Conservation (phyloP, 768 basidiomycete species). For the Suillus bovinus region DNA sequence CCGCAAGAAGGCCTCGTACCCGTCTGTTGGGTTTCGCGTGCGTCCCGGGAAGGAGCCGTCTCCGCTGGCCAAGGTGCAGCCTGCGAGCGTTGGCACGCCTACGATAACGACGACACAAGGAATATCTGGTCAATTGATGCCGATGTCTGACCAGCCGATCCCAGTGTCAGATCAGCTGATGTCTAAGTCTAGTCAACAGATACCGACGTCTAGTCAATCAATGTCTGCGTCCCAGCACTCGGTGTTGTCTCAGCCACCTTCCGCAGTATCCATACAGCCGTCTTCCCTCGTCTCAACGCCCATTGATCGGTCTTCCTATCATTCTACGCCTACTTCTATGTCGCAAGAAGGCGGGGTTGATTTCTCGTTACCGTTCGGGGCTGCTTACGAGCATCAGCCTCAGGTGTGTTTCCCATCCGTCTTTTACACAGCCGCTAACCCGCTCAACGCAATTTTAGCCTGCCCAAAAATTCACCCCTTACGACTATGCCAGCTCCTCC, state of each 20-base stretch:
- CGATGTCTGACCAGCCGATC: conserved; percentile 11
- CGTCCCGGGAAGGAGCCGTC: conserved; percentile 38
- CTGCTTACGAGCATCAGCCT: conserved; percentile 20
- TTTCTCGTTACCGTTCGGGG: conserved; percentile 24
- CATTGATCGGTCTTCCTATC: conserved; percentile 3
- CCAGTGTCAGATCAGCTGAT: conserved; percentile 12
- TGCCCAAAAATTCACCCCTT: not conserved
- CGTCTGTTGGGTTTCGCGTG: conserved; percentile 48
- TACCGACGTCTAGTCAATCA: conserved; percentile 7
- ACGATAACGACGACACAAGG: conserved; percentile 14
- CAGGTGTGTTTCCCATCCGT: conserved; percentile 5
- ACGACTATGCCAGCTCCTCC: conserved; percentile 2
- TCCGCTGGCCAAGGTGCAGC: conserved; percentile 19
- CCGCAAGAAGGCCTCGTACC: conserved; percentile 42
- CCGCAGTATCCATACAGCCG: not conserved
- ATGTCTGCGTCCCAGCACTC: conserved; percentile 1
- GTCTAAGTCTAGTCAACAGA: conserved; percentile 6
- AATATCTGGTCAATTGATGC: conserved; percentile 9
- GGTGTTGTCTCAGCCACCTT: not conserved
- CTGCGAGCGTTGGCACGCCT: conserved; percentile 9
- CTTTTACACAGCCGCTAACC: not conserved
- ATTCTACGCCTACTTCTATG: conserved; percentile 1
- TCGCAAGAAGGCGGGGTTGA: conserved; percentile 20
- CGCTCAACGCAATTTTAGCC: not conserved
- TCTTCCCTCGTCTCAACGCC: conserved; percentile 10